Evolutionary conservation across 306 rosid species (phyloP).

Genomic region (Vigna radiata): DNA sequence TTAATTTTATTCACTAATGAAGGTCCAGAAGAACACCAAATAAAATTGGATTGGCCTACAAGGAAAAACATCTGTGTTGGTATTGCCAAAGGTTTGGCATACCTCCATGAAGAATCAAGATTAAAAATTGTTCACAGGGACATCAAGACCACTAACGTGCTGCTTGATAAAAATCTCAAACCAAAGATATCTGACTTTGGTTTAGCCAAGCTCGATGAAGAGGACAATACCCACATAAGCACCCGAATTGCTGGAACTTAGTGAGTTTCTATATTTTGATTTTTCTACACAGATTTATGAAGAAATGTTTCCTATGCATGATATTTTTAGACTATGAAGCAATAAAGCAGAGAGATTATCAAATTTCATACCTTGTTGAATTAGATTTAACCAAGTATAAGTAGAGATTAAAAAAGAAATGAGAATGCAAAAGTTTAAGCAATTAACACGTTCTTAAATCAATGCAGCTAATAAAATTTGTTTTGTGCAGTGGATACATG

Average conservation of each 20-base stretch:
- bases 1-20: background rate
- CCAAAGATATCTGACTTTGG: conserved; percentile 76
- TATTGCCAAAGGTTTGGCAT: conserved; percentile 70
- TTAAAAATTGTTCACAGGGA: conserved; percentile 76
- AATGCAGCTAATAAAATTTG: conserved; percentile 2
- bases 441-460: background rate
- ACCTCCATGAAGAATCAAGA: conserved; percentile 80
- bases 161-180: conserved; percentile 62
- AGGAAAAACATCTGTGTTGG: conserved; percentile 69
- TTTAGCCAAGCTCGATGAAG: conserved; percentile 75
- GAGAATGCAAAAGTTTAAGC: no score
- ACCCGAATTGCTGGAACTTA: conserved; percentile 68
- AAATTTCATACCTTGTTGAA: no score
- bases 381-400: no score
- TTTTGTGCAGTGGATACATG: conserved; percentile 57
- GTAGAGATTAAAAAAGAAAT: no score
- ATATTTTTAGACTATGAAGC: background rate
- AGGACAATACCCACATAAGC: conserved; percentile 69
- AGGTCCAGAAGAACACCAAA: conserved; percentile 44
- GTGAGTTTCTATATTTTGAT: conserved; percentile 44
- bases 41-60: conserved; percentile 62
- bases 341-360: background rate
- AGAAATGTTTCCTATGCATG: background rate
- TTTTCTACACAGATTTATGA: background rate
- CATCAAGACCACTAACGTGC: conserved; percentile 69